These are phyloP conservation scores for Hypomontagnella monticulosa DNA, from an alignment of 495 filamentous ascomycete genomes.

Conservation along the genomic window DNA sequence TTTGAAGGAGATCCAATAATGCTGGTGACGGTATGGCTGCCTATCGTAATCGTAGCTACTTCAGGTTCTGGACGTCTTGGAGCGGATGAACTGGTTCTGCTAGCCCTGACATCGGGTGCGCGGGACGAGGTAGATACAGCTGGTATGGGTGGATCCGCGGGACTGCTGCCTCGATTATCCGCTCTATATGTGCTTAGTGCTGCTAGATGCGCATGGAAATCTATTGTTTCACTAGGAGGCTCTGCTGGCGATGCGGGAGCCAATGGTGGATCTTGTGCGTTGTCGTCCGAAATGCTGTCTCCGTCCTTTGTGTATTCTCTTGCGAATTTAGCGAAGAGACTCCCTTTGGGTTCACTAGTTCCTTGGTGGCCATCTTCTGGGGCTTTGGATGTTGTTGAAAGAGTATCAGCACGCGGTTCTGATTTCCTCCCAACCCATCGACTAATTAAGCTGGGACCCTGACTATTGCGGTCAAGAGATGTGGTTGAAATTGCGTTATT, in stretches of 20 bases:
- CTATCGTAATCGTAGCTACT: constrained; percentile 89
- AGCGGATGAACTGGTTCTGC: constrained; percentile 33
- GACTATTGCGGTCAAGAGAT: constrained; percentile 31
- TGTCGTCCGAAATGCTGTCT: constrained; percentile 6
- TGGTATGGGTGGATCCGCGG: constrained; percentile 45
- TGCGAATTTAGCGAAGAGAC: constrained; percentile 22
- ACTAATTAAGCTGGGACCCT: constrained; percentile 44
- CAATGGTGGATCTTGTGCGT: not conserved
- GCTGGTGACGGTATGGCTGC: constrained; percentile 74
- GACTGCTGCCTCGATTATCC: constrained; percentile 1
- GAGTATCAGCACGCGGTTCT: constrained; percentile 31
- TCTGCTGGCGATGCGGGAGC: constrained; percentile 8
- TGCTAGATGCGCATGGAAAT: constrained; percentile 39
- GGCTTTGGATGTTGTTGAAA: constrained; percentile 7
- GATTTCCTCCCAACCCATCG: constrained; percentile 49
- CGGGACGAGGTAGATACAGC: constrained; percentile 54
- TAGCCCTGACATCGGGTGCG: constrained; percentile 35
- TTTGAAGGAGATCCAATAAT: constrained; percentile 58
- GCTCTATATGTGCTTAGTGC: constrained; percentile 23
- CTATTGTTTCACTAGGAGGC: constrained; percentile 10
- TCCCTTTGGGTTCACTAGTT: constrained; percentile 3
- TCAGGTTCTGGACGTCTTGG: constrained; percentile 72
- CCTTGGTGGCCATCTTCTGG: constrained; percentile 9
- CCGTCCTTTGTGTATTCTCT: constrained; percentile 14
- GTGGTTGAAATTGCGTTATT: constrained; percentile 27